Base-by-base conservation (phyloP, 306 rosid genomes). In the Medicago lupulina region DNA sequence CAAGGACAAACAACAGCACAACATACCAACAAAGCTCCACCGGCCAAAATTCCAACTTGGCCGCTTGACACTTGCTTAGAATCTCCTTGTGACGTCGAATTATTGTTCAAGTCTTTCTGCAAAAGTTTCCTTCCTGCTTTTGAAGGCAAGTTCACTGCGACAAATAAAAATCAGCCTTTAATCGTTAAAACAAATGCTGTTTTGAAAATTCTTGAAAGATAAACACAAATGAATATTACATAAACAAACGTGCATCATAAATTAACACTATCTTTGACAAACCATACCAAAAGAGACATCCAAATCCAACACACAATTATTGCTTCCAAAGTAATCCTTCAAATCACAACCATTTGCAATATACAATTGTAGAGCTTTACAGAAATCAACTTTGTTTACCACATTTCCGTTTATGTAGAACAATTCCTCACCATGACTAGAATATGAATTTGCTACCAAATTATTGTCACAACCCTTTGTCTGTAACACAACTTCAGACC, bases 1-100 rank as follows among this genome's bases (percentile, higher is more conserved):
- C 99, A 96, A 76, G 99, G 97, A 69, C 96, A 96, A 18, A 96
- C 78, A 77, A 87, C 76, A 71, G 47, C 84, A 78, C 98, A 90
- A 80, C 96, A 96, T 49, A 50, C 80, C 47, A 96, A 77, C 60
- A 89, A 72, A 65, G 79, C 82, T 72, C 92, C 99, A 69, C 91
- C 50, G n/a, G 88, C 86, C 74, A 40, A 76, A 21, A 96, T 12
- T 11, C 79, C 97, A 76, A 79, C 83, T 36, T 40, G 70, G 9
- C 72, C 58, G 21, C 39, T 1, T 39, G 92, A 15, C 31, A 36
- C 5, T 79, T 58, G 57, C 75, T 84, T 67, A 10, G 76, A 13
- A 64, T 49, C 82, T n/a, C 14, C 34, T 46, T 59, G 75, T 58
- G 62, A 43, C 34, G 78, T 16, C 39, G 81, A 31, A 70, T 77